phyloP scores from a whole-genome alignment of 352 stramenopile species.

The Pythium angustatum region DNA sequence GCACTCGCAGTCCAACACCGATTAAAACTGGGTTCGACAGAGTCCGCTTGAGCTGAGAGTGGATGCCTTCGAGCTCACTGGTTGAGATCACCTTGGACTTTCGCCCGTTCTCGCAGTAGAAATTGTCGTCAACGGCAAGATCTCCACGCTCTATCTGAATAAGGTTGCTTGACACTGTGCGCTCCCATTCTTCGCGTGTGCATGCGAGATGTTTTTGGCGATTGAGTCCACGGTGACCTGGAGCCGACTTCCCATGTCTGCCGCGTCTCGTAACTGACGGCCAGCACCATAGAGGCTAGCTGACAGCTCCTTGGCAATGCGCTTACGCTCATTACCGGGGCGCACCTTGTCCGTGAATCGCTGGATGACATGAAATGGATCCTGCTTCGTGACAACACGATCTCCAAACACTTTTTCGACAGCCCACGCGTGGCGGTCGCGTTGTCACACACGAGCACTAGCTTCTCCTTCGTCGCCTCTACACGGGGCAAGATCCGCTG shows the following conservation, averaged over 20 bases:
- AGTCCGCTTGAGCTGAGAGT: constrained; percentile 4
- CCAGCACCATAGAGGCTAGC: neutral
- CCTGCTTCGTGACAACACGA: neutral
- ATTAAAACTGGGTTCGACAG: constrained; percentile 9
- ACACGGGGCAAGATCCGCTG: neutral
- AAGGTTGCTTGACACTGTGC: neutral
- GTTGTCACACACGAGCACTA: neutral
- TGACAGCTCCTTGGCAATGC: neutral
- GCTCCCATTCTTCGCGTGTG: neutral
- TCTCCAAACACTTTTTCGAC: neutral
- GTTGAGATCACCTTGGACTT: constrained; percentile 7
- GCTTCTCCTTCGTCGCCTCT: neutral
- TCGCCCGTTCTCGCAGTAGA: constrained; percentile 5
- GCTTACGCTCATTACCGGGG: neutral
- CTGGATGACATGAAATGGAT: constrained; percentile 12
- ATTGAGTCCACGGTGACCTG: neutral
- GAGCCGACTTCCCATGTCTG: neutral
- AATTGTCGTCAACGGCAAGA: neutral
- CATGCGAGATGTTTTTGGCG: neutral
- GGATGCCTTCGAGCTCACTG: constrained; percentile 8
- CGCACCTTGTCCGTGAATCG: constrained; percentile 8
- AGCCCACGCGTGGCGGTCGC: neutral
- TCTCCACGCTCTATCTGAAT: constrained; percentile 8
- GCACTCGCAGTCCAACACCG: constrained; percentile 4
- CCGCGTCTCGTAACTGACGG: neutral